Base-by-base conservation (phyloP, 176 grass and related monocot genomes). In the Triticum timopheevii region DNA sequence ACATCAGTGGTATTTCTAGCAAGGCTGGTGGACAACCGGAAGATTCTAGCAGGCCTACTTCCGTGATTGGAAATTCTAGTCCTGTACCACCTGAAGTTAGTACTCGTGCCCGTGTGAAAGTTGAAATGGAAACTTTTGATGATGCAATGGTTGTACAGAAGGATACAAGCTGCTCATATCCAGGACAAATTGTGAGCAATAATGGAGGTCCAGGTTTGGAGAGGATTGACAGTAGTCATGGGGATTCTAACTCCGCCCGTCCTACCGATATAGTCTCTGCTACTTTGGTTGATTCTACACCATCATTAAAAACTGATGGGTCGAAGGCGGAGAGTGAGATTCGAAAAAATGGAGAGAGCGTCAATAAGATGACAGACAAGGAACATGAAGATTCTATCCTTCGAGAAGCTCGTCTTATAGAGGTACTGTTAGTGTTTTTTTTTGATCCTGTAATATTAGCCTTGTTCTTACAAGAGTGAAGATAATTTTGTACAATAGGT, bases 361-460 rank as follows among this genome's bases (percentile, higher is more conserved):
- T 87, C 45, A 38, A 79, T 69, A 83, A 86, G 85, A 80, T 92
- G 73, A 38, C 74, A 66, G 81, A 94, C 33, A 93, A 95, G 80
- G 91, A 90, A 65, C 69, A 69, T 62, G 92, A 96, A 83, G 92
- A 98, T 87, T 87, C 81, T 73, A 82, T 96, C 78, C 79, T 98
- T 65, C 75, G 82, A 82, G 86, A 94, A 33, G 93, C 93, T 28
- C 40, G 52, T 73, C 63, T 90, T 74, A 96, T 98, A 96, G 93
- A 95, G 93, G 96, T 98, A 83, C 69, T 59, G 8, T 68, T 86
- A 38, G 23, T 79, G 44, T 83, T 74, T 24, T 24, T 52, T 36
- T 35, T 25, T 62, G 83, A 24, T 92, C 25, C 23, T 84, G 38
- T 61, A 34, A 15, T 34, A 33, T 68, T 84, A 36, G 25, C 54